Evolutionary conservation across 1,284 basidiomycete genomes (phyloP), one percentile per base, ranked within the genome.

Genomic region (Marasmius sp.): DNA sequence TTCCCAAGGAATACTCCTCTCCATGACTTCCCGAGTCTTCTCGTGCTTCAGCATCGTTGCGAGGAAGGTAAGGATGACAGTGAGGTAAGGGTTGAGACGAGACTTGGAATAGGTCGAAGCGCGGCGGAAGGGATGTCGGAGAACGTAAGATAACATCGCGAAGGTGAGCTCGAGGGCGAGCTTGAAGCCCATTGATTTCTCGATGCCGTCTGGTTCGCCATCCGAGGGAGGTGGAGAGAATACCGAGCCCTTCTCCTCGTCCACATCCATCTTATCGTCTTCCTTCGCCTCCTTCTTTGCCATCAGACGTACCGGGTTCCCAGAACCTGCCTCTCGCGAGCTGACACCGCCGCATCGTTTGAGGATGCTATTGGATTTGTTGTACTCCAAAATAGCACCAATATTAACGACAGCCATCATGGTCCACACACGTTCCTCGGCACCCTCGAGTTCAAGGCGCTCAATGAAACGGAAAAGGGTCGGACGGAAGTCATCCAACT

Each of bases 351-450:
- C 81, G 36, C 82, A 80, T 63, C 84, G 87, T 59, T 86, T 82
- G 38, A 98, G 77, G 2, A 94, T 74, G 3, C 93, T 88, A 11
- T 81, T 83, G 1, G 88, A 82, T n/a, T 87, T 81, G 34, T 96
- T 95, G 69, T 96, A 98, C 75, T 98, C 95, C 67, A 98, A 79
- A 12, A 97, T 74, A 0, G 92, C 85, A 4, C 87, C 84, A 18
- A 98, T 82, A 72, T 97, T 97, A 69, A 93, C 81, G 39, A 90
- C 79, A 0, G 86, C 95, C 92, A 98, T 96, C 89, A 97, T 94
- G 68, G 94, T 91, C 97, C 97, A 99, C 64, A 94, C 92, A 22
- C 91, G 87, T 71, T 95, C 94, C 58, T 93, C 86, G 2, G 86
- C 84, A 61, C 87, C 87, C 69, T 92, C 88, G 53, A 96, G 89